Percentiles rank a stretch among this genome's conserved stretches.
phyloP scores from a whole-genome alignment of 176 grass and related monocot genomes.

The Ensete glaucum region DNA sequence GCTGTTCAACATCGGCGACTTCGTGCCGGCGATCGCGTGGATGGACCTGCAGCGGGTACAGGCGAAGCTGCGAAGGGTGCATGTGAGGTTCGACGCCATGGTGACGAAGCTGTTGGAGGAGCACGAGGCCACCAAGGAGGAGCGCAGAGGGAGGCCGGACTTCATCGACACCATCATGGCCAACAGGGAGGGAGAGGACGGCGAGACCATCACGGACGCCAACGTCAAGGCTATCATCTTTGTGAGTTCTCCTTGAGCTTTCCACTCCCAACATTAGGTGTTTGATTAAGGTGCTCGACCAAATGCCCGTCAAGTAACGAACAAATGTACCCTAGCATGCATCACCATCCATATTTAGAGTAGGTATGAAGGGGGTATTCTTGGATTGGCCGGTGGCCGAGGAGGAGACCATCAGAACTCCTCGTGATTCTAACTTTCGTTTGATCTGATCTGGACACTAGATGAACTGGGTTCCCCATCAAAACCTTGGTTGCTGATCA shows the following conservation, averaged over 20 bases:
- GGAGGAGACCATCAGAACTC: no score
- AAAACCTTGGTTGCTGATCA: no score
- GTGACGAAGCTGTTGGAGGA: conserved; percentile 1
- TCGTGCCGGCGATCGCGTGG: conserved; percentile 6
- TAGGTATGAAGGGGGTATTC: no score
- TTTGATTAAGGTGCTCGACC: no score
- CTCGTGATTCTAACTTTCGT: no score
- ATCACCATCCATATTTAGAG: no score
- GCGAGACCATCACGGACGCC: conserved; percentile 1
- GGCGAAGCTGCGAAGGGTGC: background rate
- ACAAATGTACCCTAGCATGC: no score
- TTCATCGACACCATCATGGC: background rate
- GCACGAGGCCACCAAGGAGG: background rate
- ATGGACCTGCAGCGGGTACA: background rate
- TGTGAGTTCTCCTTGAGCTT: background rate
- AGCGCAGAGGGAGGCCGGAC: background rate
- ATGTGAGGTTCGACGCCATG: background rate
- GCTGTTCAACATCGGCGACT: conserved; percentile 6
- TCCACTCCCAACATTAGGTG: no score
- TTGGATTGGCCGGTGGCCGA: no score
- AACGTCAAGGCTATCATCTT: conserved; percentile 3
- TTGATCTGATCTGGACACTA: no score
- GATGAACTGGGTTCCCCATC: no score
- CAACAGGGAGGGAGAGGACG: background rate
- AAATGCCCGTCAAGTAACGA: no score